Evolutionary conservation across 495 filamentous ascomycete genomes (phyloP).

Genomic region (Rhypophila decipiens): DNA sequence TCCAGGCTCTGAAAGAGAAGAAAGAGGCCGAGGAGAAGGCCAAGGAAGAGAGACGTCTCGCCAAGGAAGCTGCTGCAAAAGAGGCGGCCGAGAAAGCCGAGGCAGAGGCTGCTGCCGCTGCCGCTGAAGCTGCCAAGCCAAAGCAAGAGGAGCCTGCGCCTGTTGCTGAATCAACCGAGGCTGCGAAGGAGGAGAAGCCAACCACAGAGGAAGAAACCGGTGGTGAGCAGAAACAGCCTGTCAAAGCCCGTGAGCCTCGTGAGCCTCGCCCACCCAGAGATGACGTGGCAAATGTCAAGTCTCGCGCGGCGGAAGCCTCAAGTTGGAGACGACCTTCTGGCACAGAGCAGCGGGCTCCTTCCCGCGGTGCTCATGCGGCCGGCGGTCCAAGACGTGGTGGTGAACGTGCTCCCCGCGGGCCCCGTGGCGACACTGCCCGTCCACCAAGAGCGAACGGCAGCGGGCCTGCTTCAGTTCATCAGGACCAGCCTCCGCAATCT

Average conservation of each 20-base stretch:
- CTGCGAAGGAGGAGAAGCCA: constrained; percentile 31
- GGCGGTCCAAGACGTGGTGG: constrained; percentile 31
- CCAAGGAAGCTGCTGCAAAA: constrained; percentile 59
- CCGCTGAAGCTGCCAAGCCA: constrained; percentile 53
- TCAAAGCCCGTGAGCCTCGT: constrained; percentile 19
- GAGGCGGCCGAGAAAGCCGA: constrained; percentile 44
- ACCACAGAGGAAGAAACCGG: constrained; percentile 41
- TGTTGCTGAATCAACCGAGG: too few species aligned
- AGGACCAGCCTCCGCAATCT: constrained; percentile 25
- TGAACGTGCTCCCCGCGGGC: constrained; percentile 37
- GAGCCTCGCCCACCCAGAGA: constrained; percentile 20
- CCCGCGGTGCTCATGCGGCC: constrained; percentile 34
- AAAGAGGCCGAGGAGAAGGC: constrained; percentile 85
- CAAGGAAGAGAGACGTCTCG: constrained; percentile 61
- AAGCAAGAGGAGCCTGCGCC: constrained; percentile 54
- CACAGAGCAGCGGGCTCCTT: constrained; percentile 29
- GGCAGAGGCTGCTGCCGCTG: constrained; percentile 48
- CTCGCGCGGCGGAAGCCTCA: constrained; percentile 41
- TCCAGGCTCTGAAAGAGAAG: constrained; percentile 67
- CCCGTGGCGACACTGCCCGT: constrained; percentile 34
- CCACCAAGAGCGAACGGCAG: constrained; percentile 41
- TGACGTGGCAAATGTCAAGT: constrained; percentile 22
- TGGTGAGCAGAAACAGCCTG: constrained; percentile 27
- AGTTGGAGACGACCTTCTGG: constrained; percentile 45
- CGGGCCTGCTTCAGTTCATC: constrained; percentile 16